Percentiles rank a stretch among this genome's conserved stretches.
These are phyloP conservation scores for Nepenthes gracilis DNA, from an alignment of 148 eudicot genomes.

Conservation along the genomic window DNA sequence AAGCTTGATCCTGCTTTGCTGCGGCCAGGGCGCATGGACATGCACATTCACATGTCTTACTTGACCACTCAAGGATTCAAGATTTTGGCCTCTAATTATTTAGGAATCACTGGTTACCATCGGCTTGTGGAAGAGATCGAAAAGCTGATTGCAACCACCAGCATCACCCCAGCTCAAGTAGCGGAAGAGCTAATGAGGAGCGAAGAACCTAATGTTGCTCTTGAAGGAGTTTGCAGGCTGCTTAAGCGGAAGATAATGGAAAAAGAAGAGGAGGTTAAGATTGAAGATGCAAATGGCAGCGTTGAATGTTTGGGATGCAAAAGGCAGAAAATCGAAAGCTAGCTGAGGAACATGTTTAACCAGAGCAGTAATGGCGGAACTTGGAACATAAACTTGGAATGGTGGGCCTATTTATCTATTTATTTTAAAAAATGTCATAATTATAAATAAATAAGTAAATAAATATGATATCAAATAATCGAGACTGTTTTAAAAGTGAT, in stretches of 20 bases:
- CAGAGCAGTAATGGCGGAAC: too few species aligned
- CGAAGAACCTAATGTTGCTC: slow-evolving; percentile 1
- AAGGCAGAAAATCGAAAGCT: background rate
- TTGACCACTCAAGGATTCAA: slow-evolving; percentile 6
- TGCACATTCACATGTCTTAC: slow-evolving; percentile 15
- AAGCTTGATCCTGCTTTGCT: slow-evolving; percentile 8
- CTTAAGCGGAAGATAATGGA: background rate
- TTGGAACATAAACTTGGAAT: too few species aligned
- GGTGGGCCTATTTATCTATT: too few species aligned
- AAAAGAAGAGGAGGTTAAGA: slow-evolving; percentile 5
- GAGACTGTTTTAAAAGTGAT: too few species aligned
- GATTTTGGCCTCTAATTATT: slow-evolving; percentile 9
- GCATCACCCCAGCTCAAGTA: slow-evolving; percentile 4
- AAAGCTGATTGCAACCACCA: background rate
- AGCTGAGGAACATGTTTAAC: too few species aligned
- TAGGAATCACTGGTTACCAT: slow-evolving; percentile 1
- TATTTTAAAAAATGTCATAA: too few species aligned
- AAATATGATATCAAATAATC: too few species aligned
- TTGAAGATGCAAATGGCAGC: background rate
- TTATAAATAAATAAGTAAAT: too few species aligned
- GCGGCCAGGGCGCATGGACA: slow-evolving; percentile 14
- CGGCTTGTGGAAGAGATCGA: slow-evolving; percentile 4
- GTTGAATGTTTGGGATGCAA: background rate
- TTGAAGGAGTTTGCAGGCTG: background rate
- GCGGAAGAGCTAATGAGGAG: slow-evolving; percentile 7